Evolutionary conservation across 768 basidiomycete species (phyloP), one percentile per base, ranked within the genome.

Genomic region (Lenzites betulinus): DNA sequence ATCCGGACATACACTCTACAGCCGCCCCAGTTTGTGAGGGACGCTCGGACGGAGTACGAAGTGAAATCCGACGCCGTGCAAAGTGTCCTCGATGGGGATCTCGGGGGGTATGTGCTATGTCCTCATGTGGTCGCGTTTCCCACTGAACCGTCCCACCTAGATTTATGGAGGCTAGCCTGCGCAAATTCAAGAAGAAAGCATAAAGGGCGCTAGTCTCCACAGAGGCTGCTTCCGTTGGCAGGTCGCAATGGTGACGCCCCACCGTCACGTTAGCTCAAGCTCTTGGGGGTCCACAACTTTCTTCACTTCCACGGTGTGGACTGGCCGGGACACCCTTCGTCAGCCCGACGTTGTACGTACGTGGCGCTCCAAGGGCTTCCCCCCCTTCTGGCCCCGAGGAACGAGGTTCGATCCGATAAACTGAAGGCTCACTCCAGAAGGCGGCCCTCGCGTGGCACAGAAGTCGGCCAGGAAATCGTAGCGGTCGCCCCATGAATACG

Each of bases 131-230:
- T 47, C 4, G 18, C 22, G 18, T 23, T 46, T 35, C 28, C 3
- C n/a, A 28, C 42, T 41, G n/a, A 54, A 25, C 11, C n/a, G 25
- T 5, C 0, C 23, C 20, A 36, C 39, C n/a, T 22, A 67, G 66
- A 3, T 63, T 67, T 48, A 63, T 67, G 62, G 64, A 61, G 55
- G 66, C 62, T 28, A 65, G 64, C 42, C 39, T 67, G 26, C 66
- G 62, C 2, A 62, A 59, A 28, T 65, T 65, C 56, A 64, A 52
- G 44, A 54, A 52, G 26, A 58, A 46, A 28, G 36, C 6, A 13
- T 46, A 28, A 23, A 13, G 8, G 20, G n/a, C 35, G 36, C 56
- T 55, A 55, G 23, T 26, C 46, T 46, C 22, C 33, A 25, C 38
- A 18, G 9, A 44, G 26, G 16, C 44, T 13, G 22, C 44, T 55